These are phyloP conservation scores for Sphagnum fallax DNA, from an alignment of 228 moss, liverwort and hornwort genomes.

Conservation along the genomic window DNA sequence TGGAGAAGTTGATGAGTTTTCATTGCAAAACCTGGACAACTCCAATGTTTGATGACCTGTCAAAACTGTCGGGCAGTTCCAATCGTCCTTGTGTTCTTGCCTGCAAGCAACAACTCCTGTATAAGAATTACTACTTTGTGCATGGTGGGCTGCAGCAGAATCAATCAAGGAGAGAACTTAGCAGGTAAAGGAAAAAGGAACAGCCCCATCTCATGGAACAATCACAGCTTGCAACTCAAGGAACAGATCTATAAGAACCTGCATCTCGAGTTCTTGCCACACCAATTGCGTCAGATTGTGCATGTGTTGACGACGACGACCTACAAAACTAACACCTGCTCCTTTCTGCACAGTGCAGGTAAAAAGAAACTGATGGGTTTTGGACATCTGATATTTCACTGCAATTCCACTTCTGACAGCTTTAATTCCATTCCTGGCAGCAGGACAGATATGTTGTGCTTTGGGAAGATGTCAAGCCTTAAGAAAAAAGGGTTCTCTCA, in stretches of 20 bases:
- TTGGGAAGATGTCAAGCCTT: too few relatives aligned
- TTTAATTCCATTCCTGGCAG: neutral
- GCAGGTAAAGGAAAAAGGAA: neutral
- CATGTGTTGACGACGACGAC: conserved; percentile 64
- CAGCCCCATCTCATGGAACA: too few relatives aligned
- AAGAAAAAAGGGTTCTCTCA: neutral
- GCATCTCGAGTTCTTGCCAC: conserved; percentile 54
- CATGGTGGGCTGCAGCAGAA: neutral
- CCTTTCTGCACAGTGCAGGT: conserved; percentile 16
- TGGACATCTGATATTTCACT: neutral
- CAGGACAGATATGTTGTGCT: too few relatives aligned
- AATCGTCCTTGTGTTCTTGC: conserved; percentile 42
- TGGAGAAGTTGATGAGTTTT: neutral
- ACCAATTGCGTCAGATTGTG: conserved; percentile 71
- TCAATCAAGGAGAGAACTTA: neutral
- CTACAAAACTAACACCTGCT: conserved; percentile 53
- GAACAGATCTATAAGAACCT: conserved; percentile 24
- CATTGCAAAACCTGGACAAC: conserved; percentile 55
- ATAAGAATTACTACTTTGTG: neutral
- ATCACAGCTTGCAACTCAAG: too few relatives aligned
- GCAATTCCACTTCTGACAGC: neutral
- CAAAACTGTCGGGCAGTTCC: conserved; percentile 65
- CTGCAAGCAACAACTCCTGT: conserved; percentile 13
- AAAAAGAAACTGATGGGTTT: too few relatives aligned
- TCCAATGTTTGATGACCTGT: conserved; percentile 68